Percentiles rank a stretch among this genome's conserved stretches.
phyloP scores from a whole-genome alignment of 768 basidiomycete genomes.

The Lentinula lateritia region DNA sequence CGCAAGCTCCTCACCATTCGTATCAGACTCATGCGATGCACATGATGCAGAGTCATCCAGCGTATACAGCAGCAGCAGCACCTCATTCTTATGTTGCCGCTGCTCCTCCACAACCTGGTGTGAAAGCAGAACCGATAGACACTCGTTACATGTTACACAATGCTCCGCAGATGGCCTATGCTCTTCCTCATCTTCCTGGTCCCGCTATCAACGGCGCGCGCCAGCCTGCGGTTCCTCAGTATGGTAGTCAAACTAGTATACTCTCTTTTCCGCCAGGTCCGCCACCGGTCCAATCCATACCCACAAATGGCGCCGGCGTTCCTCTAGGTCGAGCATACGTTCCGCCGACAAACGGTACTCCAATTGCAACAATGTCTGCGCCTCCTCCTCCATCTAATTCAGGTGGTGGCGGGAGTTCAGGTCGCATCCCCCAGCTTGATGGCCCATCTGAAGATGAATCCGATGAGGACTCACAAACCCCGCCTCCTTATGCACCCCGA shows the following conservation, averaged over 20 bases:
- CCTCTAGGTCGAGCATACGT: conserved; percentile 4
- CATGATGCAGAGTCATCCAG: conserved; percentile 39
- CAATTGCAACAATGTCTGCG: conserved; percentile 7
- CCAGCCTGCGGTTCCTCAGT: conserved; percentile 35
- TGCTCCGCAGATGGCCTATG: conserved; percentile 38
- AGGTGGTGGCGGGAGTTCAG: conserved; percentile 5
- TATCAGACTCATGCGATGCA: conserved; percentile 62
- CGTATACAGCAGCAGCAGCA: conserved; percentile 37
- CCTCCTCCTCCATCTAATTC: neutral
- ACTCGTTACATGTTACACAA: conserved; percentile 54
- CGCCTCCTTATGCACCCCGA: conserved; percentile 72
- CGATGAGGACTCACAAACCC: conserved; percentile 55
- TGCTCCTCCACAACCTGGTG: conserved; percentile 34
- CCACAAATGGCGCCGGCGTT: neutral
- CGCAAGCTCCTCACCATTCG: conserved; percentile 41
- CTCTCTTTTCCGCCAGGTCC: conserved; percentile 44
- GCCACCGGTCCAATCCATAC: conserved; percentile 7
- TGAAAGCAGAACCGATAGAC: conserved; percentile 75
- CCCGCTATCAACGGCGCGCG: conserved; percentile 57
- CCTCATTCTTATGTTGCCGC: conserved; percentile 34
- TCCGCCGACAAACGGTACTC: conserved; percentile 12
- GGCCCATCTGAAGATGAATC: conserved; percentile 64
- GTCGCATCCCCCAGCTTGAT: conserved; percentile 70
- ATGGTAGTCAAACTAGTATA: conserved; percentile 55
- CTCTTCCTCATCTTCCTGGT: conserved; percentile 59